These are phyloP conservation scores for Nicotiana attenuata DNA, from an alignment of 257 asterid species.

Conservation along the genomic window DNA sequence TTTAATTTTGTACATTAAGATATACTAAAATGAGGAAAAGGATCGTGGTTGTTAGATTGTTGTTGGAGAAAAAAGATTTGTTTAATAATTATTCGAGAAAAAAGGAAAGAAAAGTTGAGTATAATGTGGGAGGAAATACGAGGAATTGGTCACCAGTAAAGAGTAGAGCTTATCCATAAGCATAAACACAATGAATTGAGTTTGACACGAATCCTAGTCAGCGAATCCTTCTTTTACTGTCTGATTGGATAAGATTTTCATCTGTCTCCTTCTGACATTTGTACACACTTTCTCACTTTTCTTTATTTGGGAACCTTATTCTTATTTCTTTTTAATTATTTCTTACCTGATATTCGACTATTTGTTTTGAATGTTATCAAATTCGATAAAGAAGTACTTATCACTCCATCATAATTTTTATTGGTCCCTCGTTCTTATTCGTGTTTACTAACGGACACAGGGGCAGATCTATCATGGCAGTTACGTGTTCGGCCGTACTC, in stretches of 20 bases:
- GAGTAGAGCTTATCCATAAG: constrained; percentile 28
- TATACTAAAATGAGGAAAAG: too few species aligned
- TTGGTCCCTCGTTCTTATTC: too few species aligned
- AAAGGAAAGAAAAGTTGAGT: neutral
- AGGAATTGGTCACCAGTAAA: constrained; percentile 9
- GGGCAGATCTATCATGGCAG: too few species aligned
- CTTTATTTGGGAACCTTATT: neutral
- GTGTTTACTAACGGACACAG: too few species aligned
- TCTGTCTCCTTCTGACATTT: neutral
- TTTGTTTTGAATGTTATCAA: too few species aligned
- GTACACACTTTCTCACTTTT: neutral
- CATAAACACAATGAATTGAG: neutral
- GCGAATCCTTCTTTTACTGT: constrained; percentile 8
- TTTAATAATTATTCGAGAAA: neutral
- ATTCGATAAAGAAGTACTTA: too few species aligned
- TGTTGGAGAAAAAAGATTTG: neutral
- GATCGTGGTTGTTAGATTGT: too few species aligned
- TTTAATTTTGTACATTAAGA: too few species aligned
- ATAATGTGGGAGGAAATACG: constrained; percentile 1
- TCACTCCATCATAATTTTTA: too few species aligned
- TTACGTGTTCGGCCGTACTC: too few species aligned
- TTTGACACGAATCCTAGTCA: constrained; percentile 35
- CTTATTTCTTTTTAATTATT: too few species aligned
- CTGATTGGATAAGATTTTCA: neutral
- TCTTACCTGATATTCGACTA: too few species aligned